Evolutionary conservation across 352 stramenopile species (phyloP).

Genomic region (Phytophthora europaea): DNA sequence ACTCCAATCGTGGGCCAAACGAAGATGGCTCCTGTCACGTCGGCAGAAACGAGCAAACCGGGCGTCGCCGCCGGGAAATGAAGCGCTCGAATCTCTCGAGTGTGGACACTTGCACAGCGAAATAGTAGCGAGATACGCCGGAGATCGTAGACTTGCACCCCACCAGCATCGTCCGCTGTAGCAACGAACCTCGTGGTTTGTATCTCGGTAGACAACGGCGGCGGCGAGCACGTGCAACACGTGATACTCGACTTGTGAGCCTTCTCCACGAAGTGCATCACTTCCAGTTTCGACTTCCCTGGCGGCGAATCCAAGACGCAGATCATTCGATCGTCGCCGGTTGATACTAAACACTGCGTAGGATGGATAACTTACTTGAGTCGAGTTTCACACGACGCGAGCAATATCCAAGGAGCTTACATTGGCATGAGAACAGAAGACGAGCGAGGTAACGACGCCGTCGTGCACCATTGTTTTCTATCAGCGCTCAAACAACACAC

Average conservation of each 20-base stretch:
- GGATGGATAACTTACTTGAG: too few relatives aligned
- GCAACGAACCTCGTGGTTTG: constrained; percentile 47
- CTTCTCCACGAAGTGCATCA: constrained; percentile 73
- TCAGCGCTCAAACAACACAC: neutral
- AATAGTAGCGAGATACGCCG: constrained; percentile 65
- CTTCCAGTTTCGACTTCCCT: constrained; percentile 61
- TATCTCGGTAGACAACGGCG: constrained; percentile 20
- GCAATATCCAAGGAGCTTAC: constrained; percentile 36
- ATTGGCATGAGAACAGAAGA: constrained; percentile 64
- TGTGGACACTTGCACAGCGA: constrained; percentile 54
- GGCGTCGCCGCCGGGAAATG: constrained; percentile 54
- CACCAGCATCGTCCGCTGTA: constrained; percentile 64
- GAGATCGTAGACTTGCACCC: constrained; percentile 76
- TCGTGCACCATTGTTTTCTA: constrained; percentile 70
- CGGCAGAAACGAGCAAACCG: constrained; percentile 56
- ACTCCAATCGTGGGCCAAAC: constrained; percentile 56
- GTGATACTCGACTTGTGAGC: constrained; percentile 72
- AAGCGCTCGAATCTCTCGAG: constrained; percentile 58
- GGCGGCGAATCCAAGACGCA: constrained; percentile 59
- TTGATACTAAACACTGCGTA: constrained; percentile 70
- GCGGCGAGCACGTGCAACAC: constrained; percentile 56
- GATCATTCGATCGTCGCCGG: constrained; percentile 64
- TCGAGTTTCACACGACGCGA: too few relatives aligned
- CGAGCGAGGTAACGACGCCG: constrained; percentile 62
- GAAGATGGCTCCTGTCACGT: constrained; percentile 49